A percentile compares a stretch with the other conserved stretches of the same genome.
Conservation (phyloP, 2,329 filamentous ascomycete genomes). For the Colletotrichum kahawae region DNA sequence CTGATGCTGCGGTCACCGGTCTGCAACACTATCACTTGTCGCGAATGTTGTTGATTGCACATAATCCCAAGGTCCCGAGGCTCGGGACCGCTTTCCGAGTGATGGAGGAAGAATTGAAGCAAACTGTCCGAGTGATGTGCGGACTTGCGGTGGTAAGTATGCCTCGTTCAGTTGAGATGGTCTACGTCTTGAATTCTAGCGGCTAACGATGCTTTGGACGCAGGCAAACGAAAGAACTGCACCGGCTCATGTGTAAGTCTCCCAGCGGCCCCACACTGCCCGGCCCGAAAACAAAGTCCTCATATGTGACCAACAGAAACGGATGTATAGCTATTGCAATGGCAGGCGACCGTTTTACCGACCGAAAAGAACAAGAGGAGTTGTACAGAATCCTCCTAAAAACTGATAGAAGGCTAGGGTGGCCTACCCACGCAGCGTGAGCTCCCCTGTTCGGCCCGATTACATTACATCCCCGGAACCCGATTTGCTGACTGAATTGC, state of each 20-base stretch:
- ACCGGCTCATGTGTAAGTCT: slow-evolving; percentile 14
- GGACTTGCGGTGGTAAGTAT: slow-evolving; percentile 31
- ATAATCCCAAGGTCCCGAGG: slow-evolving; percentile 30
- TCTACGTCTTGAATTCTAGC: neutral
- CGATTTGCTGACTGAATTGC: neutral
- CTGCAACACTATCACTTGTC: slow-evolving; percentile 32
- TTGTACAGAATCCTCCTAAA: slow-evolving; percentile 38
- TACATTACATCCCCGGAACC: neutral
- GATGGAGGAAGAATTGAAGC: slow-evolving; percentile 32
- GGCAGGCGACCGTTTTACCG: slow-evolving; percentile 43
- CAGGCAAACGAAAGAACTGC: slow-evolving; percentile 13
- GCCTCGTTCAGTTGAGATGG: neutral
- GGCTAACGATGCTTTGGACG: neutral
- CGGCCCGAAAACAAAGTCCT: neutral
- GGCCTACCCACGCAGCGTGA: slow-evolving; percentile 33
- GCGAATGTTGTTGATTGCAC: slow-evolving; percentile 30
- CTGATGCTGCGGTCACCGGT: slow-evolving; percentile 31
- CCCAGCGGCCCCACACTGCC: neutral
- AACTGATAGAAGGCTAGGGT: slow-evolving; percentile 32
- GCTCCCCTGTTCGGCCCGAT: neutral
- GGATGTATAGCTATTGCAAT: slow-evolving; percentile 32
- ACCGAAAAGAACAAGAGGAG: slow-evolving; percentile 40
- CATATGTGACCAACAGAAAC: slow-evolving; percentile 21
- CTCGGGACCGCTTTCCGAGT: slow-evolving; percentile 27
- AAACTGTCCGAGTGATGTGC: slow-evolving; percentile 30